Evolutionary conservation across 2,329 filamentous ascomycete genomes (phyloP).

Genomic region (Beauveria sp.): DNA sequence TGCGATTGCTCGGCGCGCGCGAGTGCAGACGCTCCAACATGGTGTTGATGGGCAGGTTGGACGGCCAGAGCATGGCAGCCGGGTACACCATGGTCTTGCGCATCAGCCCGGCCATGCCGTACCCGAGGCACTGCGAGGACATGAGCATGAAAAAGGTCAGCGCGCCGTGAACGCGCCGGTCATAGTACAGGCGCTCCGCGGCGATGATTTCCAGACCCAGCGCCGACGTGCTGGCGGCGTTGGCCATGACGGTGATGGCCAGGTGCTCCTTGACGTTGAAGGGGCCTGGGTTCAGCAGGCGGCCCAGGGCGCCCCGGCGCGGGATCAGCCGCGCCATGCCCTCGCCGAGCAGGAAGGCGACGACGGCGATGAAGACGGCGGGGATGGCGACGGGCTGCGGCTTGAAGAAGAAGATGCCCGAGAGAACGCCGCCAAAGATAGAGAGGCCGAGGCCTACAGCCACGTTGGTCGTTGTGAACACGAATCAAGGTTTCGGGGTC

Average conservation of each 20-base stretch:
- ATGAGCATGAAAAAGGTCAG: constrained; percentile 37
- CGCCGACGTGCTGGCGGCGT: constrained; percentile 28
- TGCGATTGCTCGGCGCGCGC: constrained; percentile 25
- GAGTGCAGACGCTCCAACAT: constrained; percentile 24
- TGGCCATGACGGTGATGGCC: constrained; percentile 35
- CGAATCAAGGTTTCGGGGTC: neutral
- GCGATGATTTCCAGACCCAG: constrained; percentile 32
- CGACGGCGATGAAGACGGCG: constrained; percentile 8
- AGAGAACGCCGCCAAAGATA: constrained; percentile 6
- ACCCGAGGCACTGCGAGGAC: constrained; percentile 42
- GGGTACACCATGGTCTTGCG: constrained; percentile 38
- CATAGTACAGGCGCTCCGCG: constrained; percentile 40
- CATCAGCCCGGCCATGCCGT: constrained; percentile 40
- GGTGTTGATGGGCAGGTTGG: constrained; percentile 23
- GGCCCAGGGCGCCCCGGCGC: neutral
- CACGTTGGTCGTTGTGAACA: neutral
- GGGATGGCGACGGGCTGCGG: constrained; percentile 5
- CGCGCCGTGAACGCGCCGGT: constrained; percentile 28
- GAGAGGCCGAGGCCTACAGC: neutral
- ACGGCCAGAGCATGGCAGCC: constrained; percentile 32
- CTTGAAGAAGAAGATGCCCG: constrained; percentile 11
- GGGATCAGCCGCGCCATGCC: constrained; percentile 1
- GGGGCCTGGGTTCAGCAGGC: constrained; percentile 22
- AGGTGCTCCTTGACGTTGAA: constrained; percentile 22
- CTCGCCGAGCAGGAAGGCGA: constrained; percentile 6